These are phyloP conservation scores for Pseudogymnoascus verrucosus DNA, from an alignment of 2,329 filamentous ascomycete genomes.

Conservation along the genomic window DNA sequence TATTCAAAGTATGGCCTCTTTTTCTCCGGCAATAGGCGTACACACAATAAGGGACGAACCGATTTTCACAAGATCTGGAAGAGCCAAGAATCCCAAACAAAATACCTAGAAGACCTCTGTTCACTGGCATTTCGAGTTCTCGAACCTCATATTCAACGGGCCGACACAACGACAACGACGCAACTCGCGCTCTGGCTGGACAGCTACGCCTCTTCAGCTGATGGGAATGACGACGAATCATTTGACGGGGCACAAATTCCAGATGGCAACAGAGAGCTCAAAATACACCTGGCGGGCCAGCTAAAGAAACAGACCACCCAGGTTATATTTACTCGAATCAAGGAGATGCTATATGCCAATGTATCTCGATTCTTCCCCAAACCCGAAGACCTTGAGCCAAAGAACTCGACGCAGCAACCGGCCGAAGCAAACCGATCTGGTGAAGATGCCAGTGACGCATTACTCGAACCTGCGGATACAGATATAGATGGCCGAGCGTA, in stretches of 20 bases:
- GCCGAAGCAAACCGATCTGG: background rate
- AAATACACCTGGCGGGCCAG: constrained; percentile 53
- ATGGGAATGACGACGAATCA: constrained; percentile 20
- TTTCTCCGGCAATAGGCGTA: background rate
- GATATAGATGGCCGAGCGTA: constrained; percentile 10
- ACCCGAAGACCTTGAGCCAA: constrained; percentile 8
- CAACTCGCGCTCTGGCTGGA: constrained; percentile 8
- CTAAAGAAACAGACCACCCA: constrained; percentile 52
- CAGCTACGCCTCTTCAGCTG: constrained; percentile 13
- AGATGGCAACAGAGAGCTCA: constrained; percentile 59
- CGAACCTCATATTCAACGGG: background rate
- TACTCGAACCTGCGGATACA: constrained; percentile 7
- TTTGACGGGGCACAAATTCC: constrained; percentile 55
- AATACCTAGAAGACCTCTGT: constrained; percentile 4
- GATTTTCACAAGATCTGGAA: constrained; percentile 7
- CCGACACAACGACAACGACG: background rate
- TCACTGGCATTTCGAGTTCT: background rate
- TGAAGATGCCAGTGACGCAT: background rate
- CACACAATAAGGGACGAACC: background rate
- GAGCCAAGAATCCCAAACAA: background rate
- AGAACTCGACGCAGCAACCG: background rate
- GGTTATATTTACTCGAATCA: constrained; percentile 13
- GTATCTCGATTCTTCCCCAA: constrained; percentile 35
- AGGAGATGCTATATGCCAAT: constrained; percentile 37
- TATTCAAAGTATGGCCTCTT: constrained; percentile 6